Conservation (phyloP, 2,329 filamentous ascomycete species). For the Fusarium piperis region DNA sequence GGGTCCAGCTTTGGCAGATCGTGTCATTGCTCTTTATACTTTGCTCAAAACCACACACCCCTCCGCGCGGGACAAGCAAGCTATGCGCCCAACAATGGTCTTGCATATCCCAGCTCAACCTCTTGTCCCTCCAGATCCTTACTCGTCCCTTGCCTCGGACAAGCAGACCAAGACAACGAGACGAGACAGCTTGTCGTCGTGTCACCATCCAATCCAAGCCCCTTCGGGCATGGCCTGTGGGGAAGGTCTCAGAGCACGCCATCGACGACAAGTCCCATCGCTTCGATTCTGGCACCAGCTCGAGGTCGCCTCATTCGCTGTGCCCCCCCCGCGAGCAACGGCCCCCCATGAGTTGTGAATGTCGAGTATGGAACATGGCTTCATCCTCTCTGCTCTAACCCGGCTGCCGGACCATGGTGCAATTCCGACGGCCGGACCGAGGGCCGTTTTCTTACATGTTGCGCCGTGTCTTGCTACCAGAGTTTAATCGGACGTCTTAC, state of each 20-base stretch:
- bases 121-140: neutral
- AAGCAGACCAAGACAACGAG: neutral
- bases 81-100: neutral
- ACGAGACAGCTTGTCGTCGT: neutral
- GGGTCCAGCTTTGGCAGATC: neutral
- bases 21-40: slow-evolving; percentile 40
- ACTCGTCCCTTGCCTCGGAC: neutral
- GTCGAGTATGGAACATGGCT: slow-evolving; percentile 1
- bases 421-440: slow-evolving; percentile 8
- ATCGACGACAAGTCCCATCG: slow-evolving; percentile 19
- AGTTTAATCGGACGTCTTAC: neutral
- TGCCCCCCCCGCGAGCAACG: neutral
- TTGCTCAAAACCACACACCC: neutral
- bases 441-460: slow-evolving; percentile 20
- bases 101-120: neutral
- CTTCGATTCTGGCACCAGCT: slow-evolving; percentile 1
- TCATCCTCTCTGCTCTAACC: neutral
- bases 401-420: slow-evolving; percentile 10
- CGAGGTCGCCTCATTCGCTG: slow-evolving; percentile 23
- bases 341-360: neutral
- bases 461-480: neutral
- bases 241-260: slow-evolving; percentile 34
- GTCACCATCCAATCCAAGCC: slow-evolving; percentile 25
- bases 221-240: slow-evolving; percentile 27
- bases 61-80: neutral